Conservation (phyloP, 768 basidiomycete species). For the Termitomyces titanicus region DNA sequence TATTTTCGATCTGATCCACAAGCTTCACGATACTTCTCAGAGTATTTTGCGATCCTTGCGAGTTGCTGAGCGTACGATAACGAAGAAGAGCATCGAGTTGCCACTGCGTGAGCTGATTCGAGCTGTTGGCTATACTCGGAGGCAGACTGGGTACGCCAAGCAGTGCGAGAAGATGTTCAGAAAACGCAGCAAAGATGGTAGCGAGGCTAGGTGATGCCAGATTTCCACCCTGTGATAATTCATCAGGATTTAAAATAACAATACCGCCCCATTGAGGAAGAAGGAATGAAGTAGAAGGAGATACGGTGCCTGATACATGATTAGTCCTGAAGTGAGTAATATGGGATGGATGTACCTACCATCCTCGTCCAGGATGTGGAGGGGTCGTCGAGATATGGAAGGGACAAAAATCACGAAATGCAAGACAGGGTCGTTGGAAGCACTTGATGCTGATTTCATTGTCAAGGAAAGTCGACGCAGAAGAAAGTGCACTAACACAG, state of each 20-base stretch:
- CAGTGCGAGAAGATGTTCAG: constrained; percentile 70
- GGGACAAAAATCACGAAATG: constrained; percentile 93
- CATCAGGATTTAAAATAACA: constrained; percentile 64
- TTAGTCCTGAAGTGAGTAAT: constrained; percentile 7
- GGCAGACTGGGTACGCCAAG: constrained; percentile 75
- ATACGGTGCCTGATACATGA: constrained; percentile 37
- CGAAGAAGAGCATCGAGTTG: constrained; percentile 80
- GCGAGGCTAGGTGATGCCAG: constrained; percentile 44
- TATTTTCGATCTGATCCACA: constrained; percentile 82
- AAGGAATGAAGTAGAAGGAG: constrained; percentile 68
- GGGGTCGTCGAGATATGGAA: constrained; percentile 59
- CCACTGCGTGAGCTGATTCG: constrained; percentile 54
- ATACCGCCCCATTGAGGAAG: constrained; percentile 95
- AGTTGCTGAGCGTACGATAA: constrained; percentile 66
- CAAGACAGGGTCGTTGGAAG: constrained; percentile 89
- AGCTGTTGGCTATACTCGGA: constrained; percentile 29
- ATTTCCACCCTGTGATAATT: constrained; percentile 24
- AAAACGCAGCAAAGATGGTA: constrained; percentile 59
- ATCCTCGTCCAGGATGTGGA: constrained; percentile 57
- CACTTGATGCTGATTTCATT: constrained; percentile 69
- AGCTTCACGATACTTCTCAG: constrained; percentile 80
- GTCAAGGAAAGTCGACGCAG: not conserved
- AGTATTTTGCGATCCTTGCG: constrained; percentile 64
- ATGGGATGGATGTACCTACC: constrained; percentile 30
- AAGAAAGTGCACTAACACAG: constrained; percentile 51